Conservation (phyloP, 768 basidiomycete species). For the Melanogaster broomeanus region DNA sequence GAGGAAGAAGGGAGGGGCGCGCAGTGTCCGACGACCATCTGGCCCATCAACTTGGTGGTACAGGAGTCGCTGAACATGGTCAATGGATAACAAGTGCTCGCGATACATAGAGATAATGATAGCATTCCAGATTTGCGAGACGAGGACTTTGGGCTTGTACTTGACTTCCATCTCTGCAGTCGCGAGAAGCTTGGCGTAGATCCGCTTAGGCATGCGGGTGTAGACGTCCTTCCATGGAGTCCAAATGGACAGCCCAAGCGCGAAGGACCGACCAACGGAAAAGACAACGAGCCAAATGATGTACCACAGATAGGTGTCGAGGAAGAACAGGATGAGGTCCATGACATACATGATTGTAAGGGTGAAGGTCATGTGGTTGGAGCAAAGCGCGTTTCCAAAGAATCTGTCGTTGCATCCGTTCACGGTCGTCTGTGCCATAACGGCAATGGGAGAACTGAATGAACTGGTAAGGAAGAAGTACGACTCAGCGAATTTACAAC, state of each 20-base stretch:
- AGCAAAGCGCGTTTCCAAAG: slow-evolving; percentile 80
- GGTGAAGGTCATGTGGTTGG: slow-evolving; percentile 92
- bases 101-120: slow-evolving; percentile 99
- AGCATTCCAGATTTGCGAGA: slow-evolving; percentile 99
- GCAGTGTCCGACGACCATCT: slow-evolving; percentile 87
- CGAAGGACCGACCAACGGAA: slow-evolving; percentile 87
- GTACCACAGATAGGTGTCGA: slow-evolving; percentile 99
- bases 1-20: slow-evolving; percentile 98
- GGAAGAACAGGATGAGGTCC: slow-evolving; percentile 97
- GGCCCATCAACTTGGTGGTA: slow-evolving; percentile 96
- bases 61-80: slow-evolving; percentile 94
- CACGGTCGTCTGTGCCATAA: slow-evolving; percentile 95
- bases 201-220: slow-evolving; percentile 93
- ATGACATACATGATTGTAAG: slow-evolving; percentile 99
- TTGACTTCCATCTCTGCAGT: slow-evolving; percentile 99
- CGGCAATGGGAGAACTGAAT: slow-evolving; percentile 94
- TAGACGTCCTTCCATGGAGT: slow-evolving; percentile 99
- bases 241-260: slow-evolving; percentile 95
- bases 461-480: slow-evolving; percentile 98
- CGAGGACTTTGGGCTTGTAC: slow-evolving; percentile 99
- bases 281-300: slow-evolving; percentile 98
- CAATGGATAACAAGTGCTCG: slow-evolving; percentile 95
- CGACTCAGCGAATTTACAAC: slow-evolving; percentile 96
- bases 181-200: slow-evolving; percentile 95
- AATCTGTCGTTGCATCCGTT: slow-evolving; percentile 86